Evolutionary conservation across 148 eudicot genomes (phyloP).

Genomic region (Rhododendron kiyosumense): DNA sequence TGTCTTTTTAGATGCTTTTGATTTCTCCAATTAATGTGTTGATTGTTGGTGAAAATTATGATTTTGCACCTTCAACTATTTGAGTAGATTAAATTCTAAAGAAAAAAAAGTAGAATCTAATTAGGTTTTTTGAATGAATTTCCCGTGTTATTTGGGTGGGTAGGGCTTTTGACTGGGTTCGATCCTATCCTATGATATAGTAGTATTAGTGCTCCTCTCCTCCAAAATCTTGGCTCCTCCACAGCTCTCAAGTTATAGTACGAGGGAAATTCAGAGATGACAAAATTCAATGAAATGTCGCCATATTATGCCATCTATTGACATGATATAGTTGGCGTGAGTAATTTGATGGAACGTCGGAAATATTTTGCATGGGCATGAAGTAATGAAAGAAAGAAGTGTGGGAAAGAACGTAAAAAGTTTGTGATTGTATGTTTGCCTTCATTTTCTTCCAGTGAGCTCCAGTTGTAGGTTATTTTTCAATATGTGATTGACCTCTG

Average conservation of each 20-base stretch:
- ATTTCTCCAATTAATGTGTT: not conserved
- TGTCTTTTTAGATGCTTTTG: not conserved
- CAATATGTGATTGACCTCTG: not conserved
- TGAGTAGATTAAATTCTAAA: not conserved
- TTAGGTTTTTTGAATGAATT: not conserved
- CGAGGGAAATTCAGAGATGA: not conserved
- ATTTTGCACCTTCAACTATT: not conserved
- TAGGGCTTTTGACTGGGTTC: not conserved
- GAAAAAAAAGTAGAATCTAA: not conserved
- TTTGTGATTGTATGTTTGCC: not conserved
- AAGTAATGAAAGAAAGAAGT: not conserved
- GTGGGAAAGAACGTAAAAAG: not conserved
- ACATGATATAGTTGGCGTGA: not conserved
- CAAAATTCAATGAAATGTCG: not conserved
- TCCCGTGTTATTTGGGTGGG: not conserved
- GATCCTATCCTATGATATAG: not conserved
- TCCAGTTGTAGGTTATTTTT: not conserved
- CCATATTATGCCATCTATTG: not conserved
- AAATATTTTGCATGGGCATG: not conserved
- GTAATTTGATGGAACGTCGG: not conserved
- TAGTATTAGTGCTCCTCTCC: not conserved
- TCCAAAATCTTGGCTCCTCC: not conserved
- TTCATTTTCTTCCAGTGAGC: not conserved
- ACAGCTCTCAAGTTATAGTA: not conserved
- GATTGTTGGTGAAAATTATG: not conserved